phyloP scores from a whole-genome alignment of 208 protist species.

The Leishmania turanica region DNA sequence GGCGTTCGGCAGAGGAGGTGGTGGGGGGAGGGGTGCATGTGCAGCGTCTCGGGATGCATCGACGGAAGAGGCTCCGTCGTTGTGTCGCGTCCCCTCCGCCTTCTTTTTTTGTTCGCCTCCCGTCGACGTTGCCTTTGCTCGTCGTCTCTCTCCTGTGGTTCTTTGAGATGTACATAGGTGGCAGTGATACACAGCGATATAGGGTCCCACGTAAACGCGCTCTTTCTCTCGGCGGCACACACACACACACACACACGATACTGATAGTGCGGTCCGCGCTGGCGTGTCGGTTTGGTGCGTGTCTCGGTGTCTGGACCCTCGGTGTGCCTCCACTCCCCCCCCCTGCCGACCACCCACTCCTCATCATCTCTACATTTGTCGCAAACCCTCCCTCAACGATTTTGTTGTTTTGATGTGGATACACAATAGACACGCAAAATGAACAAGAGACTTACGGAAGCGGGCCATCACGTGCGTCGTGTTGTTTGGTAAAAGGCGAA shows the following conservation, averaged over 20 bases:
- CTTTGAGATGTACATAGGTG: constrained; percentile 1
- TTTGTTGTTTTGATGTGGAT: not conserved
- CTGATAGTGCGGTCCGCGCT: not conserved
- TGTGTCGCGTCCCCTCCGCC: not conserved
- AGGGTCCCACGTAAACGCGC: not conserved
- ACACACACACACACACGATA: not conserved
- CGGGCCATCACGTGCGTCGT: not conserved
- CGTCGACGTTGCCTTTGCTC: not conserved
- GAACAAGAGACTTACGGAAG: not conserved
- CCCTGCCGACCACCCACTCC: not conserved
- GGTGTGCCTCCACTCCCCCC: not conserved
- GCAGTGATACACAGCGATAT: not conserved
- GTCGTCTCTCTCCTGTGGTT: not conserved
- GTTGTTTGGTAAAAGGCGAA: too few relatives aligned
- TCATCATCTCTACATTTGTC: not conserved
- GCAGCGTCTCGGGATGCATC: not conserved
- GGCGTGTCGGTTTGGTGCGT: not conserved
- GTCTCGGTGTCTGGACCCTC: not conserved
- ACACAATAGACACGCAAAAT: not conserved
- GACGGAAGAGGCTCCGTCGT: too few relatives aligned
- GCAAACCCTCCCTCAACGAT: not conserved
- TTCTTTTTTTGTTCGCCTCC: not conserved
- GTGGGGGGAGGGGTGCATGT: not conserved
- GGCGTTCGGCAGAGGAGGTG: too few relatives aligned
- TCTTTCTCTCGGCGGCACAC: not conserved